These are phyloP conservation scores for Suillus variegatus DNA, from an alignment of 768 basidiomycete species.

Conservation along the genomic window DNA sequence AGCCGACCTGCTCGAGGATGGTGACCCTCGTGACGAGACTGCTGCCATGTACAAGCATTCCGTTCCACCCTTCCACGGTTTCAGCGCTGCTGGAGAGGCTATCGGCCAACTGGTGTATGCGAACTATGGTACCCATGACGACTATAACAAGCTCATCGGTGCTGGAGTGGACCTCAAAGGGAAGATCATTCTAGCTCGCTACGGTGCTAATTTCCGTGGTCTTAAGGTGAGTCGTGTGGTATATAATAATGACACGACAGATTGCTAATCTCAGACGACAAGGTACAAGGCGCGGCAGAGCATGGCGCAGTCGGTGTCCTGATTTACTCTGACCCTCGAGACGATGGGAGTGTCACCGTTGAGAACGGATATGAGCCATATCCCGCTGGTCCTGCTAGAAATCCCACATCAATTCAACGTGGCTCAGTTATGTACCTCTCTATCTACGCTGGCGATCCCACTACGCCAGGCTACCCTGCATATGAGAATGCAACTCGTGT, in stretches of 20 bases:
- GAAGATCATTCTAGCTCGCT: conserved; percentile 77
- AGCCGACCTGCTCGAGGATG: conserved; percentile 75
- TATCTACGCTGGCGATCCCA: conserved; percentile 73
- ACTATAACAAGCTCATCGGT: conserved; percentile 62
- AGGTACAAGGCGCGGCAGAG: conserved; percentile 85
- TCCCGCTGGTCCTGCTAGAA: conserved; percentile 86
- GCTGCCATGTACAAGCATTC: conserved; percentile 65
- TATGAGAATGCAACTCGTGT: conserved; percentile 77
- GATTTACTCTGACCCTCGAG: conserved; percentile 84
- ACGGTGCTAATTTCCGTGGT: conserved; percentile 79
- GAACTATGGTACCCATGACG: conserved; percentile 76
- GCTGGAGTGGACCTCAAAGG: conserved; percentile 73
- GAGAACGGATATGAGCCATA: conserved; percentile 73
- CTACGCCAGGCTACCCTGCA: conserved; percentile 86
- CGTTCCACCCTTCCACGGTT: conserved; percentile 85
- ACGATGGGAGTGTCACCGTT: conserved; percentile 78
- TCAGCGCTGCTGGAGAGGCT: conserved; percentile 76
- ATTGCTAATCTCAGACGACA: conserved; percentile 15
- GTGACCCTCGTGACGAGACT: conserved; percentile 67
- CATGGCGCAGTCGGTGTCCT: conserved; percentile 76
- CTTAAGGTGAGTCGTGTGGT: conserved; percentile 58
- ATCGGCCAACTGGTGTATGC: conserved; percentile 73
- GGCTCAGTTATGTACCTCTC: conserved; percentile 79
- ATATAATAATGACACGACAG: conserved; percentile 18
- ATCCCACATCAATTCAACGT: conserved; percentile 81